phyloP scores from a whole-genome alignment of 306 rosid genomes.

The apple (Malus domestica) region ASM211411v1 NC_041797.1:18947501-18948000 shows the following conservation, averaged over 20 bases:
- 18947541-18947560: constrained; percentile 16
- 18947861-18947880: constrained; percentile 73
- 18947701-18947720: constrained; percentile 41
- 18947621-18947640: constrained; percentile 53
- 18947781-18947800: constrained; percentile 45
- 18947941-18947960: constrained; percentile 43
- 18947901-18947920: constrained; percentile 85
- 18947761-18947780: background rate
- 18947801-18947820: constrained; percentile 65
- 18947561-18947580: constrained; percentile 79
- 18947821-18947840: constrained; percentile 62
- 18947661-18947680: constrained; percentile 34
- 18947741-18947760: background rate
- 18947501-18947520: background rate
- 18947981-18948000: background rate
- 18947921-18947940: constrained; percentile 87
- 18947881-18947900: constrained; percentile 82
- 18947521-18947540: constrained; percentile 12
- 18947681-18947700: constrained; percentile 51
- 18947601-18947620: constrained; percentile 46
- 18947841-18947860: constrained; percentile 82
- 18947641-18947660: constrained; percentile 58
- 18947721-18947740: background rate
- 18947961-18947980: background rate
- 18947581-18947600: constrained; percentile 77